Evolutionary conservation across 2,329 filamentous ascomycete genomes (phyloP).

Genomic region (Arachnomyces sp.): DNA sequence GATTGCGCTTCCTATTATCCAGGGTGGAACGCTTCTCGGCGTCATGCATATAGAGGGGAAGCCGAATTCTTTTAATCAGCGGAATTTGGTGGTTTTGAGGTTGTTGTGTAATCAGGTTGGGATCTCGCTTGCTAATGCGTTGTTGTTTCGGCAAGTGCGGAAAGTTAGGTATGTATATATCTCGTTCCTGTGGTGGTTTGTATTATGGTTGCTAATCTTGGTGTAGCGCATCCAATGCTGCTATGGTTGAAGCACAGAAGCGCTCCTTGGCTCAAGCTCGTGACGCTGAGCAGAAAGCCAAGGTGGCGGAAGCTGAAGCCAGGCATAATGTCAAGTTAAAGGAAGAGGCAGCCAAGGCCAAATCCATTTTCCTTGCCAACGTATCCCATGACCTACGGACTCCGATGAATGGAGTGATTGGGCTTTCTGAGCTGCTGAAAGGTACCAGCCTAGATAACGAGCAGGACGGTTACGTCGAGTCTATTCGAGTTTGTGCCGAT

Average conservation of each 20-base stretch:
- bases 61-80: constrained; percentile 56
- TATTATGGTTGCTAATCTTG: constrained; percentile 4
- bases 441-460: constrained; percentile 48
- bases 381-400: constrained; percentile 85
- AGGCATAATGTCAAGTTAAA: constrained; percentile 58
- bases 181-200: neutral
- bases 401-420: constrained; percentile 88
- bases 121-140: constrained; percentile 56
- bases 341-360: constrained; percentile 60
- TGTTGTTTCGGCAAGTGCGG: constrained; percentile 53
- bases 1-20: constrained; percentile 55
- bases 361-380: constrained; percentile 95
- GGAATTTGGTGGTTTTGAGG: constrained; percentile 43
- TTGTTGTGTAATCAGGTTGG: constrained; percentile 57
- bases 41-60: constrained; percentile 55
- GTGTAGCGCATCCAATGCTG: constrained; percentile 48
- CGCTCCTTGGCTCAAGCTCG: constrained; percentile 53
- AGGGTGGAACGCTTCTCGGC: constrained; percentile 51
- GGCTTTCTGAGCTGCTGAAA: constrained; percentile 57
- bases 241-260: constrained; percentile 59
- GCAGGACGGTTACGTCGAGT: constrained; percentile 55
- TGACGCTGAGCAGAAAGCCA: constrained; percentile 56
- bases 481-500: constrained; percentile 58
- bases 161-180: constrained; percentile 38
- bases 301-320: constrained; percentile 55